Conservation (phyloP, 352 stramenopile species). For the Phytophthora tubulina region DNA sequence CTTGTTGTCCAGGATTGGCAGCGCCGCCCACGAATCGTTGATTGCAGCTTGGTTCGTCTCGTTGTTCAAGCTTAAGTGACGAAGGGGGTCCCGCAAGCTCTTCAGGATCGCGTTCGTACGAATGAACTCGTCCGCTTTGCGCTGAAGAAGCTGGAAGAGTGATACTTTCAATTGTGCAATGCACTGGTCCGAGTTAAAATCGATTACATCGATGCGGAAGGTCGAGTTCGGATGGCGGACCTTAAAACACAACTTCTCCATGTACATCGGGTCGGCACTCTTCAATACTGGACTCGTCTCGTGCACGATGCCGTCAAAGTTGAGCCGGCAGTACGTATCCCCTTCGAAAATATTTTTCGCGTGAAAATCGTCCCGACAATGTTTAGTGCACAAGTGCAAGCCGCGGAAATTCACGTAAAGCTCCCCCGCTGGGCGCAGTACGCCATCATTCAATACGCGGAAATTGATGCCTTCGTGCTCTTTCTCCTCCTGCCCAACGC, state of each 20-base stretch:
- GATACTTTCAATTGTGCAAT: constrained; percentile 76
- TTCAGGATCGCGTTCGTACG: constrained; percentile 55
- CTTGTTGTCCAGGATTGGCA: constrained; percentile 49
- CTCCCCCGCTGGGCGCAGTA: constrained; percentile 51
- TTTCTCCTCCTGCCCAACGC: constrained; percentile 34
- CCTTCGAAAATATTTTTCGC: constrained; percentile 90
- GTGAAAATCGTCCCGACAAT: constrained; percentile 82
- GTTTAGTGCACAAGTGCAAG: constrained; percentile 85
- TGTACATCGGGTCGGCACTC: constrained; percentile 89
- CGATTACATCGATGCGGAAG: constrained; percentile 82
- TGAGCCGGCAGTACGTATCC: constrained; percentile 85
- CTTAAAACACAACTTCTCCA: constrained; percentile 84
- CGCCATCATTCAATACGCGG: constrained; percentile 60
- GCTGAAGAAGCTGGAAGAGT: constrained; percentile 85
- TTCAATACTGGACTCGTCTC: constrained; percentile 89
- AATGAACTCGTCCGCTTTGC: constrained; percentile 74
- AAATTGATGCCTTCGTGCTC: constrained; percentile 48
- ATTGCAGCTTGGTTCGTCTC: constrained; percentile 46
- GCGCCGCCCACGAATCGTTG: constrained; percentile 42
- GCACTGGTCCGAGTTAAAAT: constrained; percentile 83
- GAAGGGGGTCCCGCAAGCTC: constrained; percentile 56
- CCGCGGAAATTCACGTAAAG: constrained; percentile 85
- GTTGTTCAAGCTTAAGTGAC: constrained; percentile 58
- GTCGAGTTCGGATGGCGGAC: constrained; percentile 62
- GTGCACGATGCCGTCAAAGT: constrained; percentile 70